Conservation (phyloP, 768 basidiomycete species). For the Xerocomellus dryophilus region DNA sequence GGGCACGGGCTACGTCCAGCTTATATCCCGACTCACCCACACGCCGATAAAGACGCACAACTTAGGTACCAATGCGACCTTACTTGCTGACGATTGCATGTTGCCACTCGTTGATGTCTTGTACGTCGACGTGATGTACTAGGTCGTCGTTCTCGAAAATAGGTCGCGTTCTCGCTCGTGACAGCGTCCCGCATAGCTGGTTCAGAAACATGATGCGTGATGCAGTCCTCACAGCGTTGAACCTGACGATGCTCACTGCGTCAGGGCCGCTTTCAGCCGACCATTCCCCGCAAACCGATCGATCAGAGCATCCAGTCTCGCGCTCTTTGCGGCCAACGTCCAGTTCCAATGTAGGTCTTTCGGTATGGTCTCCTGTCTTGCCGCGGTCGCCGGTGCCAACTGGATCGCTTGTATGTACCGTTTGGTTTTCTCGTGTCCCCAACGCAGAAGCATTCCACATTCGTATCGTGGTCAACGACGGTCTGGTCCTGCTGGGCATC, state of each 20-base stretch:
- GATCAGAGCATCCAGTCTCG: constrained; percentile 73
- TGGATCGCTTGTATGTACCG: neutral
- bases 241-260: constrained; percentile 62
- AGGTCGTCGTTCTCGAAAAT: no score
- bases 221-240: no score
- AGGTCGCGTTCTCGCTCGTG: no score
- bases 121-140: no score
- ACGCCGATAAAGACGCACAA: no score
- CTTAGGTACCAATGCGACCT: no score
- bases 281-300: constrained; percentile 66
- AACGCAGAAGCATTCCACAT: constrained; percentile 44
- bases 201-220: neutral
- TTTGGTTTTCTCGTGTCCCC: neutral
- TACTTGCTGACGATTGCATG: no score
- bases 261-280: constrained; percentile 71
- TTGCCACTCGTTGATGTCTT: no score
- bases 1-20: no score
- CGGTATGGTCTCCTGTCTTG: no score
- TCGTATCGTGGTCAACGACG: constrained; percentile 84
- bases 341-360: constrained; percentile 74
- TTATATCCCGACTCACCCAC: no score
- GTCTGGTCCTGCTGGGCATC: constrained; percentile 76
- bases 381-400: neutral
- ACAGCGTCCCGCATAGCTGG: no score
- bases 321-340: constrained; percentile 86